Conservation (phyloP, 306 rosid genomes). For the Oemleria cerasiformis region DNA sequence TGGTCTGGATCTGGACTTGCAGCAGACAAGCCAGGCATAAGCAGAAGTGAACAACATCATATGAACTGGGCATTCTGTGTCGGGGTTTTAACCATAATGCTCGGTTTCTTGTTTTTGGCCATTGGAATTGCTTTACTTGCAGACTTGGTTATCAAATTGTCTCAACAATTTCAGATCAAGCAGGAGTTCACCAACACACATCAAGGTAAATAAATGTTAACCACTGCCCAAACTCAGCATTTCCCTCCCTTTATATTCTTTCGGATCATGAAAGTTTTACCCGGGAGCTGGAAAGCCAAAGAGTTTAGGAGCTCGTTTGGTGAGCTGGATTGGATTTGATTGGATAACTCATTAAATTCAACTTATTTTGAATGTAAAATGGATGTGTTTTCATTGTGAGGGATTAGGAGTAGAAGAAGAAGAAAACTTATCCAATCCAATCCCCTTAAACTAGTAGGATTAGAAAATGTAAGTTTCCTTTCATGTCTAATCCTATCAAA, state of each 20-base stretch:
- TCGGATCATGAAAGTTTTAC: no score
- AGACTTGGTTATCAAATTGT: slow-evolving; percentile 42
- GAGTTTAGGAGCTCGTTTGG: no score
- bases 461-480: no score
- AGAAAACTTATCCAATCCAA: no score
- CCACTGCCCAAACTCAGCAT: background rate
- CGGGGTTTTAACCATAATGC: slow-evolving; percentile 44
- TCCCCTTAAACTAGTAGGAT: no score
- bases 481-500: no score
- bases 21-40: slow-evolving; percentile 25
- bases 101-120: slow-evolving; percentile 45
- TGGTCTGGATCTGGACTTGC: slow-evolving; percentile 34
- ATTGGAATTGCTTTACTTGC: slow-evolving; percentile 52
- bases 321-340: no score
- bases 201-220: slow-evolving; percentile 12
- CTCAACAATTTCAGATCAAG: slow-evolving; percentile 32
- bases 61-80: slow-evolving; percentile 31
- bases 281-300: no score
- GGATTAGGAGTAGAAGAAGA: no score
- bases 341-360: no score
- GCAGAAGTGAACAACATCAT: background rate
- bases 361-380: no score
- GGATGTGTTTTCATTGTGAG: no score
- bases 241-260: background rate
- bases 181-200: slow-evolving; percentile 30